Evolutionary conservation across 2,329 filamentous ascomycete genomes (phyloP), one percentile per base, ranked within the genome.

Genomic region (Davidsoniella eucalypti): DNA sequence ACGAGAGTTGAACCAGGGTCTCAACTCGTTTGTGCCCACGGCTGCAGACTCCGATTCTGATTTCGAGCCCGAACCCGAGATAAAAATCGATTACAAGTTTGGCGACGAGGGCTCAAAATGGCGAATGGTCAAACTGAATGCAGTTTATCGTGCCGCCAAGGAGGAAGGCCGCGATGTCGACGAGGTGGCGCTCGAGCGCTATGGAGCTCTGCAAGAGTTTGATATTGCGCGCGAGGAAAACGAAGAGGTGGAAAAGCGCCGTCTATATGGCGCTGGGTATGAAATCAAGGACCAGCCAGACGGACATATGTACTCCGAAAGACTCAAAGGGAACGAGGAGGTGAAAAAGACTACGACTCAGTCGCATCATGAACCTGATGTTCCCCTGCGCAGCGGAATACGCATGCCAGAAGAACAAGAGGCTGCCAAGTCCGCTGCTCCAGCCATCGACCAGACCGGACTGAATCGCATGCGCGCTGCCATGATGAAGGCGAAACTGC

Each of bases 81-180:
- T 61, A 23, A 59, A 54, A 0, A 76, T 93, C 7, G 70, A 76
- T 52, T 98, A 96, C 61, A 84, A 69, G 0, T 93, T 98, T 63
- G 92, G 93, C 16, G 92, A 98, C 62, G 68, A 76, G 5, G 90
- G 92, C 0, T 90, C 88, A 12, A 78, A 87, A 58, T 98, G 93
- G 92, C 81, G 93, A 46, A 94, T 98, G 88, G 94, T 83, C 5
- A 95, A 88, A 63, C 75, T 98, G 29, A 87, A 84, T 56, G 83
- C 80, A 9, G 85, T 94, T 2, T 94, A 94, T 63, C 75, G 77
- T 23, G 75, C 81, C 49, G 86, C 87, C 0, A 73, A 93, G 57
- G 81, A 92, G 58, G 80, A 70, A 0, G 80, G 80, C 0, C 73
- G 73, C n/a, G 59, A 76, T 0, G 71, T 93, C 0, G 90, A 96